Conservation (phyloP, 176 grass and related monocot genomes). For the Chrysopogon serrulatus region DNA sequence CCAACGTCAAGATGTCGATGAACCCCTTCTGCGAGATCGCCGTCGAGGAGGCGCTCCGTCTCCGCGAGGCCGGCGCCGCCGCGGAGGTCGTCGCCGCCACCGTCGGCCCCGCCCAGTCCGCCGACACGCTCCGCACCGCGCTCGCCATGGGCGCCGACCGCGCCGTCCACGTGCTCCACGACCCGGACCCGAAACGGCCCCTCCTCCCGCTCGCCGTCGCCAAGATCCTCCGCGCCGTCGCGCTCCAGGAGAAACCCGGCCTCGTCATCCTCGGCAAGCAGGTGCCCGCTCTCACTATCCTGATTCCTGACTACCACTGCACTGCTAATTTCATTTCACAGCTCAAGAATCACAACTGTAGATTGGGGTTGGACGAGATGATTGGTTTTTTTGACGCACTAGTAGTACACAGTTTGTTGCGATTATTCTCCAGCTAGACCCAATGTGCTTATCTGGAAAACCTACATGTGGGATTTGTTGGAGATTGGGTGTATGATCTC, state of each 20-base stretch:
- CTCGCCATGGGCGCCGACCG: conserved; percentile 97
- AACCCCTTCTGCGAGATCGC: conserved; percentile 99
- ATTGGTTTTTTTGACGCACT: neutral
- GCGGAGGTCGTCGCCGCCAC: conserved; percentile 77
- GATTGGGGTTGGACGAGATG: neutral
- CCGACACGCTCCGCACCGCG: conserved; percentile 88
- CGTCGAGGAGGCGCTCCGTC: conserved; percentile 75
- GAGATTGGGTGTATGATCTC: neutral
- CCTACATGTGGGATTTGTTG: neutral
- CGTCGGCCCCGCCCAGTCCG: conserved; percentile 57
- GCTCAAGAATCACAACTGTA: neutral
- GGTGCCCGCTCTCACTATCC: conserved; percentile 19
- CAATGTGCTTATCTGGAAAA: neutral
- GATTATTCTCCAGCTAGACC: neutral
- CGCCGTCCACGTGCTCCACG: conserved; percentile 75
- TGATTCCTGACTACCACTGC: neutral
- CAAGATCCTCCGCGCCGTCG: conserved; percentile 70
- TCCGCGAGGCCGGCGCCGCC: conserved; percentile 65
- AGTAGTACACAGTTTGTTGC: neutral
- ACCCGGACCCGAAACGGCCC: conserved; percentile 28
- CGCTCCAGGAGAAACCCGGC: conserved; percentile 57
- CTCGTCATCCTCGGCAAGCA: conserved; percentile 91
- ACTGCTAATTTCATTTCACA: neutral
- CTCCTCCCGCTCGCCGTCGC: conserved; percentile 77
- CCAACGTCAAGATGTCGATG: conserved; percentile 93